Conservation (phyloP, 2,329 filamentous ascomycete genomes). For the Fusarium coffeatum region DNA sequence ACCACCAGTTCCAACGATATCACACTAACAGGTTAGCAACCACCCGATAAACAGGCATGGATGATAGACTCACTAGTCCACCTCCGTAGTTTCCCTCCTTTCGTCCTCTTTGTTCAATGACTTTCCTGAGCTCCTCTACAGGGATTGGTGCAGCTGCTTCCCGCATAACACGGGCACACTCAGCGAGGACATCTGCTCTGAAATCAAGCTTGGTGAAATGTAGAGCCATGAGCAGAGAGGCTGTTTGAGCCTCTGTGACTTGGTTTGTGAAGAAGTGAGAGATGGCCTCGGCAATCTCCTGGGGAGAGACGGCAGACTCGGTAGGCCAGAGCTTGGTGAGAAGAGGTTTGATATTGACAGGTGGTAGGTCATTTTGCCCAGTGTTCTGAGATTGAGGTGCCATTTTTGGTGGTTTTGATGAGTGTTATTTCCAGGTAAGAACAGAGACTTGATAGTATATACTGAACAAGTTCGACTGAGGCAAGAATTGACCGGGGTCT, state of each 20-base stretch:
- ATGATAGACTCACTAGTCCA: conserved; percentile 73
- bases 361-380: conserved; percentile 48
- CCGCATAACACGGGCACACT: conserved; percentile 87
- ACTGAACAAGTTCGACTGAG: not conserved
- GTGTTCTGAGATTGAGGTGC: conserved; percentile 45
- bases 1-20: conserved; percentile 97
- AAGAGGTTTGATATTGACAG: conserved; percentile 74
- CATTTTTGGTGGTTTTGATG: conserved; percentile 43
- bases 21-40: conserved; percentile 63
- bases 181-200: conserved; percentile 84
- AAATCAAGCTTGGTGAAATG: conserved; percentile 92
- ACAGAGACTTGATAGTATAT: not conserved
- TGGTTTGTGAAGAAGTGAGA: conserved; percentile 91
- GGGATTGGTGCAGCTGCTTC: conserved; percentile 80
- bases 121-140: conserved; percentile 66
- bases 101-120: conserved; percentile 70
- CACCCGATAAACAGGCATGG: not conserved
- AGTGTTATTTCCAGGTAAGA: not conserved
- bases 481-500: conserved; percentile 10
- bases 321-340: conserved; percentile 78
- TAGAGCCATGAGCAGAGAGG: conserved; percentile 87
- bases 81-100: conserved; percentile 81
- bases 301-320: conserved; percentile 69
- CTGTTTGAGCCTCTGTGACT: conserved; percentile 88
- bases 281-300: conserved; percentile 90